Percentiles rank a stretch among this genome's conserved stretches.
These are phyloP conservation scores for Hamamelis virginiana DNA, from an alignment of 164 flowering plant species.

Conservation along the genomic window DNA sequence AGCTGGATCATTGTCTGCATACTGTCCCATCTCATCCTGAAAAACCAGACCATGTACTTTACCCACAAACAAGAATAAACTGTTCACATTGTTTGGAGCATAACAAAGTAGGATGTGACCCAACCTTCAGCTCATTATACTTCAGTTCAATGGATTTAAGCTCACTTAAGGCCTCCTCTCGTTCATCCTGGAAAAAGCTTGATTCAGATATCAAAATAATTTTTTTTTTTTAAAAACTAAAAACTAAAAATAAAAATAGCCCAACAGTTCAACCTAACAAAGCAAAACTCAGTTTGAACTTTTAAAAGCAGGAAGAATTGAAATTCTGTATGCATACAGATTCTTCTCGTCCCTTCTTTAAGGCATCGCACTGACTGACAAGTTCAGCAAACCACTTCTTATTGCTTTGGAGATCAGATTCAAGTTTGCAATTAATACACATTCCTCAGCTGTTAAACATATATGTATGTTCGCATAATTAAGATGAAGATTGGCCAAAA, in stretches of 20 bases:
- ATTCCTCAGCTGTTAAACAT: constrained; percentile 62
- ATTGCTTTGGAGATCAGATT: constrained; percentile 69
- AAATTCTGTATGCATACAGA: constrained; percentile 51
- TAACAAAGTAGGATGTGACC: constrained; percentile 5
- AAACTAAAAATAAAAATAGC: background rate
- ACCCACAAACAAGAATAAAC: background rate
- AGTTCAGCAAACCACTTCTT: constrained; percentile 63
- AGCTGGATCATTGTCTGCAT: constrained; percentile 96
- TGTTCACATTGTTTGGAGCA: background rate
- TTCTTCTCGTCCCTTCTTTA: constrained; percentile 89
- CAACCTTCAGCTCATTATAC: constrained; percentile 74
- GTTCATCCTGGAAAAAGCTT: constrained; percentile 67
- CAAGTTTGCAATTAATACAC: constrained; percentile 63
- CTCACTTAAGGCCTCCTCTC: constrained; percentile 68
- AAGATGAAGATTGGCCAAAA: background rate
- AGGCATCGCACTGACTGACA: constrained; percentile 45
- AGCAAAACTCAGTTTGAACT: background rate
- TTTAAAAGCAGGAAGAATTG: background rate
- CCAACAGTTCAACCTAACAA: background rate
- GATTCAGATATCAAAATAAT: constrained; percentile 1
- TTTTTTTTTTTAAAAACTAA: too few species aligned
- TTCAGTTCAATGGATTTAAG: constrained; percentile 65
- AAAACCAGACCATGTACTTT: constrained; percentile 6
- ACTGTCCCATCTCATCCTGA: constrained; percentile 78
- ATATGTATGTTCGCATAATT: background rate